A percentile compares a stretch with the other conserved stretches of the same genome.
Evolutionary conservation across 805 yeast species (phyloP).

Genomic region (Saccharomyces eubayanus): DNA sequence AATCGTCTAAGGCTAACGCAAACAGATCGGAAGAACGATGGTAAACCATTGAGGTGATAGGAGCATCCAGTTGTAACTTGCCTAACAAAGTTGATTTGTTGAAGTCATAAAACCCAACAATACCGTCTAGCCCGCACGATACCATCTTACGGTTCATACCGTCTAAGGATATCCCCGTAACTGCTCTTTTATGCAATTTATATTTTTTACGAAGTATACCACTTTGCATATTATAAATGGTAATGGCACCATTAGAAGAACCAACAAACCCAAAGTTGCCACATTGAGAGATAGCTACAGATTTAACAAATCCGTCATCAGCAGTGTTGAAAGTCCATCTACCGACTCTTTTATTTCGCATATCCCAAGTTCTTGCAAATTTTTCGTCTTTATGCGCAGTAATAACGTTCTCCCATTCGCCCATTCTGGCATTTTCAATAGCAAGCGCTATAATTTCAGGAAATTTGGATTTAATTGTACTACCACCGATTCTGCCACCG

Average conservation of each 20-base stretch:
- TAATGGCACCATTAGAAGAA: constrained; percentile 76
- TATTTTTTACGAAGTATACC: constrained; percentile 72
- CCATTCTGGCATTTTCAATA: constrained; percentile 64
- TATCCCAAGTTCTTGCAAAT: constrained; percentile 88
- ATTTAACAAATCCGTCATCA: constrained; percentile 69
- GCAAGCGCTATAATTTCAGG: constrained; percentile 69
- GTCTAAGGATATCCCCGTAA: constrained; percentile 83
- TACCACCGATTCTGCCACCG: constrained; percentile 51
- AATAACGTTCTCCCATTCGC: constrained; percentile 88
- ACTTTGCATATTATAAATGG: constrained; percentile 82
- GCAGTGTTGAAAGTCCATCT: constrained; percentile 58
- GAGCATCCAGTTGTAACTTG: constrained; percentile 59
- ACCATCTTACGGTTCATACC: constrained; percentile 86
- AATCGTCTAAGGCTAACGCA: constrained; percentile 80
- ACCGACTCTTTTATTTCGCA: constrained; percentile 71
- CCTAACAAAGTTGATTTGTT: constrained; percentile 60
- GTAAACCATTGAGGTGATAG: constrained; percentile 68
- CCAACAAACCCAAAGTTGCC: constrained; percentile 94
- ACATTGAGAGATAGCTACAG: constrained; percentile 79
- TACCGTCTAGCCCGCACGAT: constrained; percentile 81
- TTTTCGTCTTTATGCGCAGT: constrained; percentile 80
- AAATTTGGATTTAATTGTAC: constrained; percentile 55
- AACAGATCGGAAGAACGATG: constrained; percentile 78
- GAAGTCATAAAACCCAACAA: constrained; percentile 81
- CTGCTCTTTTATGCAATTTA: constrained; percentile 63